A percentile compares a stretch with the other conserved stretches of the same genome.
phyloP scores from a whole-genome alignment of 2,329 filamentous ascomycete species.

The Zasmidium angulare region DNA sequence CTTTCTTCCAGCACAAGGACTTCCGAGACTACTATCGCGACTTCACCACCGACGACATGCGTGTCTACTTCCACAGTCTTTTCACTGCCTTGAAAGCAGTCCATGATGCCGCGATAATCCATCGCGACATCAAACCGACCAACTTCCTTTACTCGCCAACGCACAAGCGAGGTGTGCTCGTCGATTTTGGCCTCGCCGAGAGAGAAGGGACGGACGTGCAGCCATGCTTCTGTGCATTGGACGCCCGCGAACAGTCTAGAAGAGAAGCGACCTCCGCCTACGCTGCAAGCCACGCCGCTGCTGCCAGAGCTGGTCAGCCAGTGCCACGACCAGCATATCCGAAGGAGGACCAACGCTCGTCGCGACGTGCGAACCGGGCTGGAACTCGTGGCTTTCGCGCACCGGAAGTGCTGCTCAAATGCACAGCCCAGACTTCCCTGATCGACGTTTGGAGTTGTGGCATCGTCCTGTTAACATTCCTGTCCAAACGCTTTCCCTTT shows the following conservation, averaged over 20 bases:
- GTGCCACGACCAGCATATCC: constrained; percentile 66
- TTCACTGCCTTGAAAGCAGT: constrained; percentile 83
- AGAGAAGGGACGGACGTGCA: constrained; percentile 68
- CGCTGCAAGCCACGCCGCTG: constrained; percentile 50
- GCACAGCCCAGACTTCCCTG: constrained; percentile 85
- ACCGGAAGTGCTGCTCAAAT: constrained; percentile 95
- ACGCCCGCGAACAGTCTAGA: constrained; percentile 60
- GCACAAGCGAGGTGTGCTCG: constrained; percentile 79
- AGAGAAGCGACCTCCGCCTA: constrained; percentile 59
- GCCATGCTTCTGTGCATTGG: constrained; percentile 77
- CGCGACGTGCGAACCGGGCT: constrained; percentile 86
- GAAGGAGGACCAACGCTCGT: constrained; percentile 83
- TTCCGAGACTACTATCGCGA: constrained; percentile 93
- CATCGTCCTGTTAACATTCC: constrained; percentile 93
- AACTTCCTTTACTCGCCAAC: constrained; percentile 92
- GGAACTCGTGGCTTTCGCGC: constrained; percentile 95
- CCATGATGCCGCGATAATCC: constrained; percentile 80
- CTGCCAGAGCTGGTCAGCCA: constrained; percentile 24
- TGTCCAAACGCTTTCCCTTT: constrained; percentile 91
- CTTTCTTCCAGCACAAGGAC: constrained; percentile 93
- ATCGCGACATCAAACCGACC: constrained; percentile 68
- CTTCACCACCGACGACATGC: constrained; percentile 82
- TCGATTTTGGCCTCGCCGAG: constrained; percentile 98
- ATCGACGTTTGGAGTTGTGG: constrained; percentile 97
- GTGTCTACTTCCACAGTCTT: constrained; percentile 83